phyloP scores from a whole-genome alignment of 768 basidiomycete genomes.

The Tricholoma terreum region DNA sequence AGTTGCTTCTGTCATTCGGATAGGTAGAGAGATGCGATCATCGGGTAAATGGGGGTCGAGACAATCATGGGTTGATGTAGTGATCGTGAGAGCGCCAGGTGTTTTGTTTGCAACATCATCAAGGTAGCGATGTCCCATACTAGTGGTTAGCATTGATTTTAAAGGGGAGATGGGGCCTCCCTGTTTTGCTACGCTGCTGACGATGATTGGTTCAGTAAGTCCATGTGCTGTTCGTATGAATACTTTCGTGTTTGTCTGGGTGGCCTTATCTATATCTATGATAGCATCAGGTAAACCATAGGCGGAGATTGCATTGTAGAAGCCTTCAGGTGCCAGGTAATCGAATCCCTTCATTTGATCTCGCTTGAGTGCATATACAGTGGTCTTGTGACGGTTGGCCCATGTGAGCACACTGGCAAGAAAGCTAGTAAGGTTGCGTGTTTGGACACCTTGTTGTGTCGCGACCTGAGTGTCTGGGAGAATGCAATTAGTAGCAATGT shows the following conservation, averaged over 20 bases:
- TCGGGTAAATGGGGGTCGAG: background rate
- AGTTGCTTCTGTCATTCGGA: background rate
- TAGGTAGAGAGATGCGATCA: background rate
- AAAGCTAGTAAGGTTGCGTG: background rate
- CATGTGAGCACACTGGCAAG: background rate
- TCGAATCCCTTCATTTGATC: no score
- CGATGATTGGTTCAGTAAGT: background rate
- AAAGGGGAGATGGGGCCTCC: background rate
- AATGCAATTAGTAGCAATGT: constrained; percentile 2
- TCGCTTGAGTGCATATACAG: background rate
- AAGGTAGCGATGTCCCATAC: background rate
- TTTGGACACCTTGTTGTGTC: background rate
- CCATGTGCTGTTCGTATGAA: background rate
- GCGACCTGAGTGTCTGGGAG: background rate
- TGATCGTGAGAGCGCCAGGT: background rate
- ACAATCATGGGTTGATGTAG: no score
- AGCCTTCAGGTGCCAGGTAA: background rate
- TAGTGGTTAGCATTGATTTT: background rate
- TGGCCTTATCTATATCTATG: background rate
- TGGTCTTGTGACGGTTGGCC: background rate
- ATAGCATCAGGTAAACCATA: background rate
- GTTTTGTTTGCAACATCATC: background rate
- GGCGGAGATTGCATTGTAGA: background rate
- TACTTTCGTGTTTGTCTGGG: background rate
- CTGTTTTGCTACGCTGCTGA: background rate